Evolutionary conservation across 164 flowering plant genomes (phyloP), one percentile per base, ranked within the genome.

Genomic region (Paratinospora sagittata): DNA sequence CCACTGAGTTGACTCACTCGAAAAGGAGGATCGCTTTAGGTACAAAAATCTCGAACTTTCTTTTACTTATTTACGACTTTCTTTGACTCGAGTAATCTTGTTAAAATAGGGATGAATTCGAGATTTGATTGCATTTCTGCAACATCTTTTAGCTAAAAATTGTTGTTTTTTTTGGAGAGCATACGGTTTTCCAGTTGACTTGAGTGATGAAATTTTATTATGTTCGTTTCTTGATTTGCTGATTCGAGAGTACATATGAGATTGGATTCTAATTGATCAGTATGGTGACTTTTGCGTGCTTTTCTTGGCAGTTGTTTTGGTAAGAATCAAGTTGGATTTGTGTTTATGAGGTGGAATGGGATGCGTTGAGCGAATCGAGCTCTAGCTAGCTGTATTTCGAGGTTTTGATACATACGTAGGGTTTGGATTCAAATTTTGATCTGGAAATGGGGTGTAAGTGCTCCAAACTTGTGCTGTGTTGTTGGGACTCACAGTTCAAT

Each of bases 381-480:
- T 49, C 10, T 43, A 61, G 57, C 67, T 43, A 61, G 57, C 67
- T 36, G 30, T 9, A 30, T 39, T 60, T 27, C 19, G 63, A 67
- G 49, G 14, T 33, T 67, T 58, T 58, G 68, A 41, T 8, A 60
- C 8, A 39, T 63, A 47, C 23, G 4, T 19, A 64, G 67, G 65
- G 37, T 14, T 80, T 30, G 73, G 14, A 7, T 61, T 39, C 66
- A 19, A 64, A 45, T 73, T 77, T 24, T 71, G 34, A 57, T 65
- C 27, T 49, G 71, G 19, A 63, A 67, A 90, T 90, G 95, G 95
- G 95, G 52, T 85, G 95, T 74, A 68, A 69, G 60, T 83, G 81
- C 76, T 90, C 95, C 6, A 88, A 79, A 69, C 63, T 85, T 72
- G 23, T 73, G 2, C 69, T 63, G 0, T 88, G 92, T 70, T 88